These are phyloP conservation scores for Lasiodiplodia sp. DNA, from an alignment of 2,329 filamentous ascomycete species.

Conservation along the genomic window DNA sequence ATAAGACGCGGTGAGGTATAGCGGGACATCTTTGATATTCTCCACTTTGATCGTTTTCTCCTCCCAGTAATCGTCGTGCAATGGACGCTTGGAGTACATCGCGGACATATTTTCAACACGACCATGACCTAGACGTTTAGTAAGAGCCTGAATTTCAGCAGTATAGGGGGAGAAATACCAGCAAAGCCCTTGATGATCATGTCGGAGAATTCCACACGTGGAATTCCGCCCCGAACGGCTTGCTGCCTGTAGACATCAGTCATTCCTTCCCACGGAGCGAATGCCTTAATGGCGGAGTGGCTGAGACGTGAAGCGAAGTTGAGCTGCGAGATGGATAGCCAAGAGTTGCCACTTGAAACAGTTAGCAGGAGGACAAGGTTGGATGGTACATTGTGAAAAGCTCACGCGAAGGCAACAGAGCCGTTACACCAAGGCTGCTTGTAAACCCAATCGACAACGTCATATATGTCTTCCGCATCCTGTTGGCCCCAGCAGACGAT, in stretches of 20 bases:
- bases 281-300: constrained; percentile 24
- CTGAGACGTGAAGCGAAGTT: constrained; percentile 25
- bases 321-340: constrained; percentile 50
- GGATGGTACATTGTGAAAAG: neutral
- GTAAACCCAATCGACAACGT: constrained; percentile 54
- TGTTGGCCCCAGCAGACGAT: constrained; percentile 34
- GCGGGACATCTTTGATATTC: constrained; percentile 33
- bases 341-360: constrained; percentile 49
- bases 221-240: constrained; percentile 33
- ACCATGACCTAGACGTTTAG: constrained; percentile 28
- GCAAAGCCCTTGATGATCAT: constrained; percentile 29
- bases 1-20: constrained; percentile 33
- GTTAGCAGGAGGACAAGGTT: neutral
- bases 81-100: constrained; percentile 30
- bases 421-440: constrained; percentile 56
- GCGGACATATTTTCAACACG: constrained; percentile 31
- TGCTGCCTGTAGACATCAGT: constrained; percentile 34
- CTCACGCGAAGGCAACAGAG: constrained; percentile 49
- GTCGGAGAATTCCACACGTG: constrained; percentile 19
- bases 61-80: constrained; percentile 30
- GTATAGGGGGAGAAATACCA: neutral
- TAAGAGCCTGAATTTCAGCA: neutral
- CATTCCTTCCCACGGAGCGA: constrained; percentile 25
- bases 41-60: constrained; percentile 32
- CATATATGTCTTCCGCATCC: constrained; percentile 56